Evolutionary conservation across 2,329 filamentous ascomycete species (phyloP), one percentile per base, ranked within the genome.

Genomic region (Penicillium sp.): DNA sequence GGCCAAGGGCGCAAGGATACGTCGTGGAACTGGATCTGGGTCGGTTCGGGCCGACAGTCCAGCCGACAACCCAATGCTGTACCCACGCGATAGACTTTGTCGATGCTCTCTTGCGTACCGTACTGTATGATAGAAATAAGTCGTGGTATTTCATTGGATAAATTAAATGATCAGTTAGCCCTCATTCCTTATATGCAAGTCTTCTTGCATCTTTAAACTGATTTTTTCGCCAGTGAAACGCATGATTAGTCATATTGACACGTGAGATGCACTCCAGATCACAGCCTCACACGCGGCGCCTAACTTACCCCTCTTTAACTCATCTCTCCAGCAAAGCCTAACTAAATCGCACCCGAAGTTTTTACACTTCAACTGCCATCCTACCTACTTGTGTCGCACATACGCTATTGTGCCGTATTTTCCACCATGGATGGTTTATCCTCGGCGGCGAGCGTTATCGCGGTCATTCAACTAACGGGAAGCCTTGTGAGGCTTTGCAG

Each of bases 391-490:
- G 39, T 42, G 29, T 48, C 24, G 29, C 46, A 38, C 10, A 48
- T 44, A 48, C 33, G 41, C n/a, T 34, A 18, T 48, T 48, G 51
- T 48, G 44, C 42, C 39, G 44, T 33, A 10, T 33, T 10, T 13
- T 33, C 15, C 31, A 3, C 15, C 15, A 50, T 50, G 42, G 42
- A 45, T 33, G 2, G 6, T 34, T 8, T 63, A 28, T 62, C 58
- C 8, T 21, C 21, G 2, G 56, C 56, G 9, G 58, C 61, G 28
- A 67, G 60, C 46, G 57, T 65, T 47, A 59, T 67, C 43, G 61
- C 58, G 3, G 49, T 63, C 10, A 57, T 67, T 45, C 59, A 67
- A 49, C 24, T 65, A 2, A 52, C 59, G 2, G 57, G 55, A 26
- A 54, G 49, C 44, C 33, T 67, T 7, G 47, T 55, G n/a, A 51